These are phyloP conservation scores for Monilinia aucupariae DNA, from an alignment of 2,329 filamentous ascomycete genomes.

Conservation along the genomic window DNA sequence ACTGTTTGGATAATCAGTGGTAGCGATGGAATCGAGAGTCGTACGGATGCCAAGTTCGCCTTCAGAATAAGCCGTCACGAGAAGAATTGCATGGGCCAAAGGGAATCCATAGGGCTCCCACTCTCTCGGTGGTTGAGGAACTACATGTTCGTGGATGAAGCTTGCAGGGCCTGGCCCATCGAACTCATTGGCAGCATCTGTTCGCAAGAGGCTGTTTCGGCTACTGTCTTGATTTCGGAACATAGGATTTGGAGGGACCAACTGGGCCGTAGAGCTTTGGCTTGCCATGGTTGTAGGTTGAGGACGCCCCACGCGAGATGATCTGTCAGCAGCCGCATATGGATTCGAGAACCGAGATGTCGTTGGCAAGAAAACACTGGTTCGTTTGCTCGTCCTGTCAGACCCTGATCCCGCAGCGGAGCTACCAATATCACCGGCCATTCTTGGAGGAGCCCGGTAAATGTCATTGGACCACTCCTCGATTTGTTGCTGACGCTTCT, in stretches of 20 bases:
- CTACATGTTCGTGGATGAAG: slow-evolving; percentile 94
- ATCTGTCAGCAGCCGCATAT: slow-evolving; percentile 64
- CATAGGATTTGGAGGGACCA: slow-evolving; percentile 65
- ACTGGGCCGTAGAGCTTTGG: slow-evolving; percentile 66
- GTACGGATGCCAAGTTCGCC: slow-evolving; percentile 88
- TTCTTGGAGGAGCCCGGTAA: slow-evolving; percentile 79
- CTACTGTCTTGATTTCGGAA: slow-evolving; percentile 64
- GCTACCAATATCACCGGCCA: slow-evolving; percentile 68
- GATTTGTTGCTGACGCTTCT: slow-evolving; percentile 85
- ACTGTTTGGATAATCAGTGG: slow-evolving; percentile 97
- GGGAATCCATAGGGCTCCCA: slow-evolving; percentile 98
- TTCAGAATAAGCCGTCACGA: slow-evolving; percentile 96
- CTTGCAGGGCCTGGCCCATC: slow-evolving; percentile 79
- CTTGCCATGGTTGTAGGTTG: slow-evolving; percentile 91
- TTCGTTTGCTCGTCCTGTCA: slow-evolving; percentile 73
- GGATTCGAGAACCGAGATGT: slow-evolving; percentile 93
- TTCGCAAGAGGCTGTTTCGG: slow-evolving; percentile 58
- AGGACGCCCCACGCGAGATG: slow-evolving; percentile 43
- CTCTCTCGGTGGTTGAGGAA: slow-evolving; percentile 91
- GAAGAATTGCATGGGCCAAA: slow-evolving; percentile 84
- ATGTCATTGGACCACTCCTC: slow-evolving; percentile 98
- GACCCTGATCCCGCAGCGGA: slow-evolving; percentile 59
- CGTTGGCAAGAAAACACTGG: slow-evolving; percentile 79
- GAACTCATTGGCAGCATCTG: slow-evolving; percentile 50
- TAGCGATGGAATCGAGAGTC: slow-evolving; percentile 91